Evolutionary conservation across 768 basidiomycete genomes (phyloP), one percentile per base, ranked within the genome.

Genomic region (Leccinum variicolor): DNA sequence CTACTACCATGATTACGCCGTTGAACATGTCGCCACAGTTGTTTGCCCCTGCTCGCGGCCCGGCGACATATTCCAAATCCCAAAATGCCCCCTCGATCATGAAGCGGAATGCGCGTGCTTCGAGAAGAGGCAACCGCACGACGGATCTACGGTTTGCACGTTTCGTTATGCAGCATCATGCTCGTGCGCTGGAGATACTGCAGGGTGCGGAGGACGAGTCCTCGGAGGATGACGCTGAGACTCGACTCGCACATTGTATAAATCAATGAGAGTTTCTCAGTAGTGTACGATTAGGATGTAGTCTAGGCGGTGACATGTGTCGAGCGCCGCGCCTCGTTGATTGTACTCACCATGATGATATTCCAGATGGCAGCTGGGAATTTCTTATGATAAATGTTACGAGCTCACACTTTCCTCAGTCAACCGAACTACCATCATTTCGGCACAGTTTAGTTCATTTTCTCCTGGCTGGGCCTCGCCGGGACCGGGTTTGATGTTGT

Each of bases 41-140:
- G 29, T 92, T 91, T 70, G 82, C 84, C 2, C 87, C 89, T 14
- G 73, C 79, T 7, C 69, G 72, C 9, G 74, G 74, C 5, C 58
- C 66, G 1, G 83, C 83, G 62, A 47, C 54, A 26, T 87, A 84
- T 64, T 89, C 89, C 50, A 81, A 77, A 59, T 77, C 81, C 56
- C 64, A 69, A 23, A 76, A 82, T 57, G 81, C 82, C 2, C 73
- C 81, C 6, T 66, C 72, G 21, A 90, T 91, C 56, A 76, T 88
- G 33, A 69, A 76, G 54, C 73, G 70, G n/a, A 91, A 92, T 67
- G 66, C 67, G 14, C 76, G 77, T 43, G 67, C 70, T 36, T 64
- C 75, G 56, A 66, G 63, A 36, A 56, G 62, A 43, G 57, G 66
- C 31, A 63, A 66, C 51, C 68, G 58, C 43, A 56, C 59, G 25